Percentiles rank a stretch among this genome's conserved stretches.
Evolutionary conservation across 768 basidiomycete species (phyloP).

Genomic region (Phlebiopsis gigantea): DNA sequence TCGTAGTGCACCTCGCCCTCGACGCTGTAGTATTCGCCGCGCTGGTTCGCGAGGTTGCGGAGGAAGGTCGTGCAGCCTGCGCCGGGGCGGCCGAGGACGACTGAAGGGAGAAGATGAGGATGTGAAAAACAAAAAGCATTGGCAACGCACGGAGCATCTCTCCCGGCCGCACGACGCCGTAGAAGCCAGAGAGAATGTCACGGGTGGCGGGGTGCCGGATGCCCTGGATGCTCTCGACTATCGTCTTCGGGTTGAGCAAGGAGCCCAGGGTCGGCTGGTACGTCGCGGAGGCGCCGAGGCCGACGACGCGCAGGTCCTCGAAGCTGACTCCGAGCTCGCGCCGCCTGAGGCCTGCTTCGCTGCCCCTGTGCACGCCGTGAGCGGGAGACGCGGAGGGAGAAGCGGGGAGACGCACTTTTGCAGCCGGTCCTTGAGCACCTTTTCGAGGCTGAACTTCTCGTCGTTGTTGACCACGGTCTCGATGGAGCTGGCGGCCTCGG

Average conservation of each 20-base stretch:
- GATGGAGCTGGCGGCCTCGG: constrained; percentile 11
- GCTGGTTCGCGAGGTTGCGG: constrained; percentile 75
- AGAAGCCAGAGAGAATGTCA: constrained; percentile 49
- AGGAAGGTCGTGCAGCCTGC: constrained; percentile 84
- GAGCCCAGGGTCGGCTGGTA: constrained; percentile 62
- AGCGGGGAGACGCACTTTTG: constrained; percentile 13
- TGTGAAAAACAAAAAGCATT: no score
- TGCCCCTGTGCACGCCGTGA: background rate
- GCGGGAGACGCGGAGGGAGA: background rate
- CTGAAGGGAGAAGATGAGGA: no score
- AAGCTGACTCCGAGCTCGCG: constrained; percentile 61
- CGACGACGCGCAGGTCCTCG: constrained; percentile 52
- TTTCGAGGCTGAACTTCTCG: constrained; percentile 26
- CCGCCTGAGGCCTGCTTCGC: constrained; percentile 29
- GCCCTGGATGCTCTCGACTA: constrained; percentile 38
- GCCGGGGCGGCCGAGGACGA: constrained; percentile 85
- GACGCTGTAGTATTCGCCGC: constrained; percentile 61
- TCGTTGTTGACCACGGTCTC: constrained; percentile 19
- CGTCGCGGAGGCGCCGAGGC: constrained; percentile 50
- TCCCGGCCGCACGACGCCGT: constrained; percentile 53
- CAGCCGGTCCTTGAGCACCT: constrained; percentile 19
- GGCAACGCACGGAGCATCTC: constrained; percentile 54
- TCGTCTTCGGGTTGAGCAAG: constrained; percentile 47
- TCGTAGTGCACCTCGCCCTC: constrained; percentile 74
- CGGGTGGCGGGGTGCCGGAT: constrained; percentile 57